Evolutionary conservation across 768 basidiomycete species (phyloP).

Genomic region (Trametopsis cervina): DNA sequence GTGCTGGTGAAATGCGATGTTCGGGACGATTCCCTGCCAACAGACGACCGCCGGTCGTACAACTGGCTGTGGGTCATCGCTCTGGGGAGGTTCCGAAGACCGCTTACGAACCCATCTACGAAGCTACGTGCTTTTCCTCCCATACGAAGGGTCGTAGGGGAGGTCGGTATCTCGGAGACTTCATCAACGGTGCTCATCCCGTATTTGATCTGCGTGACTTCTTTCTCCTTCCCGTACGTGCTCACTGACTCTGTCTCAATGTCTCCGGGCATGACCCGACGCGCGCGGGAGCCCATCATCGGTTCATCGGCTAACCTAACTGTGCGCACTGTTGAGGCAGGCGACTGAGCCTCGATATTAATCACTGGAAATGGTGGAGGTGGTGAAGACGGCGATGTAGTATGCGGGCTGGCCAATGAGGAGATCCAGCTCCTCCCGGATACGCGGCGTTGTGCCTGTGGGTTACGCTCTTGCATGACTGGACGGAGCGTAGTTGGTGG

Average conservation of each 20-base stretch:
- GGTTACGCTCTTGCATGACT: neutral
- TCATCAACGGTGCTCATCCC: constrained; percentile 9
- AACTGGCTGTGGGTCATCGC: constrained; percentile 13
- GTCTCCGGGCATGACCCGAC: neutral
- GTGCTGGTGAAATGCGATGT: constrained; percentile 6
- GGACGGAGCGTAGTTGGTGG: neutral
- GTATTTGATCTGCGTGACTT: neutral
- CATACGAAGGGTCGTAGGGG: neutral
- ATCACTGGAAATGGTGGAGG: constrained; percentile 3
- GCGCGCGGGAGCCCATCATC: neutral
- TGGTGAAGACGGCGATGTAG: neutral
- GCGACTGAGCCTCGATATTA: neutral
- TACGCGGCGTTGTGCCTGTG: neutral
- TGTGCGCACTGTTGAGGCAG: constrained; percentile 2
- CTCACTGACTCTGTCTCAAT: constrained; percentile 2
- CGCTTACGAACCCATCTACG: constrained; percentile 11
- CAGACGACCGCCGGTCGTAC: constrained; percentile 9
- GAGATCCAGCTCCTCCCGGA: constrained; percentile 10
- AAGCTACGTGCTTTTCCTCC: constrained; percentile 11
- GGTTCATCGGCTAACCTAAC: constrained; percentile 3
- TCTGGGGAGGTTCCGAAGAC: constrained; percentile 13
- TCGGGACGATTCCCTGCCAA: neutral
- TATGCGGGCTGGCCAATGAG: constrained; percentile 3
- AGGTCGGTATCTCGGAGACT: constrained; percentile 3
- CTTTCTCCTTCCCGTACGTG: constrained; percentile 3